Evolutionary conservation across 345 rosid species (phyloP).

Genomic region (Camelina hispida): DNA sequence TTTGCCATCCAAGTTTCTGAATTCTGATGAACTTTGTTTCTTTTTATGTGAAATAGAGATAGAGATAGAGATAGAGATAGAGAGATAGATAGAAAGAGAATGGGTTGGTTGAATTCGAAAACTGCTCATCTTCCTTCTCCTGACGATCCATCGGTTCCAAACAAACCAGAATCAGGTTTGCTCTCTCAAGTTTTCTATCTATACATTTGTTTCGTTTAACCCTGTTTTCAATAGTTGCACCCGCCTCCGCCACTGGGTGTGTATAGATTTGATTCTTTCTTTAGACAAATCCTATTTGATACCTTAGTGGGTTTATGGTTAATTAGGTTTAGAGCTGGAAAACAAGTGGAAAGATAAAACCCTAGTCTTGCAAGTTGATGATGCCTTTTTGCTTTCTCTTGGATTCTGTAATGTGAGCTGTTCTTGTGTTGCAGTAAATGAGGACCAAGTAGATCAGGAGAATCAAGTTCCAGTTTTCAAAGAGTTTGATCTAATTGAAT

Average conservation of each 20-base stretch:
- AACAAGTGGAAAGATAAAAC: too few relatives aligned
- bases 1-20: too few relatives aligned
- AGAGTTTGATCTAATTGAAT: slow-evolving; percentile 44
- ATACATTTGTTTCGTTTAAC: too few relatives aligned
- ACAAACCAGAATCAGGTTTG: background rate
- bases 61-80: too few relatives aligned
- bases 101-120: background rate
- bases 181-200: background rate
- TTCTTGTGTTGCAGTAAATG: slow-evolving; percentile 44
- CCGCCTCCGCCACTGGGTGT: too few relatives aligned
- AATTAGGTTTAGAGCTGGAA: background rate
- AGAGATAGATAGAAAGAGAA: background rate
- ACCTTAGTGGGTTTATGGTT: background rate
- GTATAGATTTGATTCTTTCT: too few relatives aligned
- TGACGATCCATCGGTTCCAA: background rate
- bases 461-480: slow-evolving; percentile 56
- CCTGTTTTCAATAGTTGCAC: too few relatives aligned
- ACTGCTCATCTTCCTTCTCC: background rate
- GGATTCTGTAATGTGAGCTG: background rate
- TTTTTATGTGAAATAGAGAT: too few relatives aligned
- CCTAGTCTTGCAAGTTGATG: too few relatives aligned
- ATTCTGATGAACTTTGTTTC: too few relatives aligned
- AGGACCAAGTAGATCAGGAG: slow-evolving; percentile 49
- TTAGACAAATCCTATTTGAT: too few relatives aligned
- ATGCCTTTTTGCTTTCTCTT: background rate